Percentiles rank a stretch among this genome's conserved stretches.
Conservation (phyloP, 139 green algal species). For the Asterochloris erici region DNA sequence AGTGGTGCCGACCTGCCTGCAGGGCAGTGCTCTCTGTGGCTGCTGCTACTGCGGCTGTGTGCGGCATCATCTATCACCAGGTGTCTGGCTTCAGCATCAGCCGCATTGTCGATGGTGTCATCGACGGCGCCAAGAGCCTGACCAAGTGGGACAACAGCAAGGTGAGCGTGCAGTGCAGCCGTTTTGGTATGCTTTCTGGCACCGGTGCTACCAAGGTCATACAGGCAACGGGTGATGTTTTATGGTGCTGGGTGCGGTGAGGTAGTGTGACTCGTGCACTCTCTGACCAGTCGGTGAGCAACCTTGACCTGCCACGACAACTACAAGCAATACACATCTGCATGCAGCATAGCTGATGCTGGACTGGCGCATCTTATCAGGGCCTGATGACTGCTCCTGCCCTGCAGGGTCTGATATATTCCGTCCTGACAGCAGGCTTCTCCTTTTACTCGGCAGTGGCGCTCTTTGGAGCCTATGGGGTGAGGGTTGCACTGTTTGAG, state of each 20-base stretch:
- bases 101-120: background rate
- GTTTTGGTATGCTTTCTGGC: too few relatives aligned
- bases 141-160: constrained; percentile 6
- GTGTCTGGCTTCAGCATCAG: constrained; percentile 7
- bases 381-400: too few relatives aligned
- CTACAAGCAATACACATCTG: background rate
- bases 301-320: too few relatives aligned
- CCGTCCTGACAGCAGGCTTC: too few relatives aligned
- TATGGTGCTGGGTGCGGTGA: too few relatives aligned
- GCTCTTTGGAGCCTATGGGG: constrained; percentile 7
- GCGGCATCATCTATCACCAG: constrained; percentile 1
- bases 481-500: background rate
- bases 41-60: background rate
- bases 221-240: too few relatives aligned
- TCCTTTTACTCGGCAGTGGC: constrained; percentile 2
- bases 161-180: too few relatives aligned
- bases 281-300: too few relatives aligned
- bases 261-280: too few relatives aligned
- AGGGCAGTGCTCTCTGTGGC: background rate
- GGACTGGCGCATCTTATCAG: background rate
- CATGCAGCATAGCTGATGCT: background rate
- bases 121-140: background rate
- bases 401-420: too few relatives aligned
- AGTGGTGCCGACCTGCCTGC: too few relatives aligned
- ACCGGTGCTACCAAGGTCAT: too few relatives aligned